Base-by-base conservation (phyloP, 345 rosid species). In the Streptanthus diversifolius region DNA sequence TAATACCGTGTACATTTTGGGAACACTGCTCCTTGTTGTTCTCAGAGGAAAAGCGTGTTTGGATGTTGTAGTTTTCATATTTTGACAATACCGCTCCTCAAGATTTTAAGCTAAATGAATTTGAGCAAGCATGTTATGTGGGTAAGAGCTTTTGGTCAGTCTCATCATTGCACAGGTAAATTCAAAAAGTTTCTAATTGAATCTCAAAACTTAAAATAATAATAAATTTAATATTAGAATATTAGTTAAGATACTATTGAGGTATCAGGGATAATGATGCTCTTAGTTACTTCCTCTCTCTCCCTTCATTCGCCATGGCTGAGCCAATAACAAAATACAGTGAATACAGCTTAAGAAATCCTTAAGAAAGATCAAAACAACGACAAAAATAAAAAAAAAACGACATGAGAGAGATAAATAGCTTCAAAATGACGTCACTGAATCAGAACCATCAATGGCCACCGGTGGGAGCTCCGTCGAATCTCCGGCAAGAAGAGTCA, bases 11-110 rank as follows among this genome's bases (percentile, higher is more conserved):
- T 70, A 7, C 33, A 73, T 63, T 55, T 83, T 30, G 56, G 80
- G 0, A 69, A 48, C 29, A 10, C 59, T 1, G 36, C 83, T 2
- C 80, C 76, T 6, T 95, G 96, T 66, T 51, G 77, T 64, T 68
- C 72, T 12, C 13, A 91, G 69, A 87, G 97, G 64, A 93, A 91
- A 79, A 93, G 98, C 1, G 81, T 91, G 24, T 91, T 91, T 41
- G 95, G 91, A n/a, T n/a, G n/a, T n/a, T n/a, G n/a, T n/a, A n/a
- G n/a, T n/a, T n/a, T n/a, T n/a, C n/a, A n/a, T n/a, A n/a, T n/a
- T n/a, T n/a, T n/a, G n/a, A n/a, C n/a, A n/a, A n/a, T n/a, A n/a
- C n/a, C n/a, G n/a, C n/a, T n/a, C n/a, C n/a, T n/a, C n/a, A n/a
- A n/a, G n/a, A n/a, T n/a, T n/a, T n/a, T n/a, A n/a, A n/a, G n/a